These are phyloP conservation scores for Penicillium sclerotiorum DNA, from an alignment of 2,329 filamentous ascomycete species.

Conservation along the genomic window DNA sequence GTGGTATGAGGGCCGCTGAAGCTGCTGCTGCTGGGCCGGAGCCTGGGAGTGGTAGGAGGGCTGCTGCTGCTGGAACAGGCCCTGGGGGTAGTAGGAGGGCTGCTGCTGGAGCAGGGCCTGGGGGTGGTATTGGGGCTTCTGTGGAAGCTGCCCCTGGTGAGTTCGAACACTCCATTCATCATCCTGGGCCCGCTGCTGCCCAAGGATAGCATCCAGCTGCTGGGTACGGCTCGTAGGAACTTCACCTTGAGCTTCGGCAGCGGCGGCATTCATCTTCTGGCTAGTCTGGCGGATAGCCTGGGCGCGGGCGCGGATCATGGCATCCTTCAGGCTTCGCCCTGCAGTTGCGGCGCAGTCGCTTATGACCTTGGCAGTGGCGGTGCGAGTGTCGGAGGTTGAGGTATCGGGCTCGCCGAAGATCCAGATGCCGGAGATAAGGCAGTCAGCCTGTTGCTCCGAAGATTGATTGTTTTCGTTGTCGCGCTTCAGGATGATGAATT, in stretches of 20 bases:
- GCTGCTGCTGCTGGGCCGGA: slow-evolving; percentile 44
- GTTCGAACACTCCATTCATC: slow-evolving; percentile 54
- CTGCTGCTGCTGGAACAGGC: slow-evolving; percentile 14
- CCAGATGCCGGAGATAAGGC: slow-evolving; percentile 63
- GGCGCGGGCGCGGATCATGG: slow-evolving; percentile 43
- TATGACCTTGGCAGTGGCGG: slow-evolving; percentile 57
- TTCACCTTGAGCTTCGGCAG: slow-evolving; percentile 34
- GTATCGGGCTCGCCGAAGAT: slow-evolving; percentile 64
- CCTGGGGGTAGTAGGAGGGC: slow-evolving; percentile 10
- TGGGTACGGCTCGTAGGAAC: slow-evolving; percentile 57
- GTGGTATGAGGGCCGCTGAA: slow-evolving; percentile 7
- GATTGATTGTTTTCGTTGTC: slow-evolving; percentile 32
- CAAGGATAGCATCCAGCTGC: slow-evolving; percentile 57
- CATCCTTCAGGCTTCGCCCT: slow-evolving; percentile 51
- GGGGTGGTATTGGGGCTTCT: slow-evolving; percentile 11
- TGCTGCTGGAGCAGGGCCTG: slow-evolving; percentile 9
- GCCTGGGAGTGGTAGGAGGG: slow-evolving; percentile 28
- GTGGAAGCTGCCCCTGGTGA: slow-evolving; percentile 41
- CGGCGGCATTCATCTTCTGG: slow-evolving; percentile 35
- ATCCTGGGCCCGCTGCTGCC: slow-evolving; percentile 56
- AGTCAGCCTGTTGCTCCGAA: slow-evolving; percentile 8
- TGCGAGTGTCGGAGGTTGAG: slow-evolving; percentile 56
- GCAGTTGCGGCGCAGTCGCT: slow-evolving; percentile 58
- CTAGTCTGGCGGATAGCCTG: slow-evolving; percentile 38
- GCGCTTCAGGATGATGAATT: slow-evolving; percentile 62